Evolutionary conservation across 805 yeast genomes (phyloP), one percentile per base, ranked within the genome.

Genomic region (Debaryomyces castellii): DNA sequence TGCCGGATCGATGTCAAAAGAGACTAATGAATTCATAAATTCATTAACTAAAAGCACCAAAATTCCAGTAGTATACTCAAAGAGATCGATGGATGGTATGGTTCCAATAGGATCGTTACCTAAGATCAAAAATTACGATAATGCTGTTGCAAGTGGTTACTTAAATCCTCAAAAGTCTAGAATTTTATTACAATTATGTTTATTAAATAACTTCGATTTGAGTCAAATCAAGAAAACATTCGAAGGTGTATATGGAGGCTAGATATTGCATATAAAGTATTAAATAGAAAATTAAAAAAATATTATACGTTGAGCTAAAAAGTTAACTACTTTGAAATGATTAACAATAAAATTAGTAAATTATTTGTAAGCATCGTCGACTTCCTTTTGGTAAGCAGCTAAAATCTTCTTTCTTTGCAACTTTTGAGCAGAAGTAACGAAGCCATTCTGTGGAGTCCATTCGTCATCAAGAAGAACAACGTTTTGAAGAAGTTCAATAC

Each of bases 391-490:
- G 62, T 85, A 87, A 49, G 83, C 80, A 25, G 76, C 80, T 55
- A 89, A 71, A 61, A 94, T 94, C 75, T 87, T 87, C 76, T 80
- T 87, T 76, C 99, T 86, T 76, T 92, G 97, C 60, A 94, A 78
- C 72, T 94, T 94, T 71, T 91, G 97, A 21, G 99, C 99, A 48
- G 95, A 83, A 12, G 98, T 90, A 46, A 92, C 95, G 54, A 73
- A 89, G 0, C 97, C 98, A 62, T 82, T 88, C 68, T 89, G 94
- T 36, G 99, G 98, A 34, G 98, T 94, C 98, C 99, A 94, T 73
- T 94, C 99, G 43, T 83, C 92, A 53, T 88, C 91, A 47, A 83
- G 77, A 49, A 94, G 66, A 11, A 86, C 89, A 50, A 86, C 76
- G 54, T 91, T 96, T 52, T 81, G 81, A 46, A 94, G 63, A 52